These are phyloP conservation scores for Tulasnella sp. DNA, from an alignment of 768 basidiomycete genomes.

Conservation along the genomic window DNA sequence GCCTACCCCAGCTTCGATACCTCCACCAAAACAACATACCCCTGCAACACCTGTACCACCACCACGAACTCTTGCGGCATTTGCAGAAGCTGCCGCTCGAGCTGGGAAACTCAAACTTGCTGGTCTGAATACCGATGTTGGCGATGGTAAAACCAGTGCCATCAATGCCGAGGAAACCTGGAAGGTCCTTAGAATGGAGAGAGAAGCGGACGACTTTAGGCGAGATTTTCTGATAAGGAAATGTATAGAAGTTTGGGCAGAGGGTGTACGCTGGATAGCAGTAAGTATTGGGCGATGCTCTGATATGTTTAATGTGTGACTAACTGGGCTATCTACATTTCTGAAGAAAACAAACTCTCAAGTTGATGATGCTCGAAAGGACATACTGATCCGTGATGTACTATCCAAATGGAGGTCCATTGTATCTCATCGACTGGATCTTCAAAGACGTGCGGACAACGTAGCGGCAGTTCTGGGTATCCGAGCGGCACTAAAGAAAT, in stretches of 20 bases:
- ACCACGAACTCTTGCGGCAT: conserved; percentile 1
- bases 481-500: conserved; percentile 33
- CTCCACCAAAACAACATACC: not conserved
- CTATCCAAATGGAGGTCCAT: conserved; percentile 50
- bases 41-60: not conserved
- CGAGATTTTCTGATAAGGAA: conserved; percentile 49
- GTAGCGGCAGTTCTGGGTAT: conserved; percentile 36
- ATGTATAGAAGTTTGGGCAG: conserved; percentile 65
- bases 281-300: no score
- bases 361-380: conserved; percentile 53
- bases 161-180: conserved; percentile 52
- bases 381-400: conserved; percentile 43
- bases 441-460: conserved; percentile 32
- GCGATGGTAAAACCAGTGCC: not conserved
- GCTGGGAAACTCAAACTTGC: conserved; percentile 9
- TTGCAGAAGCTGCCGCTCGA: conserved; percentile 12
- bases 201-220: conserved; percentile 56
- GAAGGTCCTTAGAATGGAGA: conserved; percentile 43
- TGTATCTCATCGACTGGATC: conserved; percentile 28
- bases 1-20: conserved; percentile 12
- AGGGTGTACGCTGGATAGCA: conserved; percentile 56
- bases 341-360: conserved; percentile 57
- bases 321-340: conserved; percentile 18
- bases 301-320: not conserved
- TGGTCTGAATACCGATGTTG: not conserved